Evolutionary conservation across 2,329 filamentous ascomycete species (phyloP).

Genomic region (Monosporascus sp.): DNA sequence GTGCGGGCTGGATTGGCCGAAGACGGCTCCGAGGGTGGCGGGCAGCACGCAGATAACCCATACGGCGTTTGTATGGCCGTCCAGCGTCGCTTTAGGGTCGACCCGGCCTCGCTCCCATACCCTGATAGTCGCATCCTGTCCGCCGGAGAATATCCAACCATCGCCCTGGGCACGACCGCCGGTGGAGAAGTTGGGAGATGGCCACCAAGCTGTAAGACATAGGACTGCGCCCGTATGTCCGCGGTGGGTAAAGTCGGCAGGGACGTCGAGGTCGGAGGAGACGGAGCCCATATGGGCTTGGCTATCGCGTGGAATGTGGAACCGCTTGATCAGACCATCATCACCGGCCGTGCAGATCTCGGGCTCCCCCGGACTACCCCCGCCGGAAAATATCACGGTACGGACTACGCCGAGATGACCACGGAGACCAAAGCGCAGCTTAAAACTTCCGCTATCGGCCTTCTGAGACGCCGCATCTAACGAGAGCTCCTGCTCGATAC

Average conservation of each 20-base stretch:
- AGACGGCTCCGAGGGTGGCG: slow-evolving; percentile 72
- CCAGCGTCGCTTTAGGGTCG: slow-evolving; percentile 89
- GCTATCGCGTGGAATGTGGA: slow-evolving; percentile 86
- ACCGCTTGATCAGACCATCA: slow-evolving; percentile 92
- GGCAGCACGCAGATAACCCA: slow-evolving; percentile 94
- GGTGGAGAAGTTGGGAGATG: slow-evolving; percentile 82
- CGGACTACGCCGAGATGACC: slow-evolving; percentile 93
- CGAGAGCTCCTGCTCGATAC: slow-evolving; percentile 61
- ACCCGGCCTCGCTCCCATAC: slow-evolving; percentile 95
- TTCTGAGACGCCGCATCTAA: slow-evolving; percentile 48
- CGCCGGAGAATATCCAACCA: slow-evolving; percentile 97
- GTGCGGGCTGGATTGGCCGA: slow-evolving; percentile 69
- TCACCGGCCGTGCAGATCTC: slow-evolving; percentile 96
- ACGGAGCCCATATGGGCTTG: slow-evolving; percentile 44
- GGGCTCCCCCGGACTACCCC: slow-evolving; percentile 89
- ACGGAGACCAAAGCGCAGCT: slow-evolving; percentile 84
- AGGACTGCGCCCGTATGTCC: slow-evolving; percentile 91
- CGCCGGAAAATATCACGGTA: slow-evolving; percentile 93
- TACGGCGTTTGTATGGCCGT: slow-evolving; percentile 91
- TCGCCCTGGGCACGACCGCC: slow-evolving; percentile 85
- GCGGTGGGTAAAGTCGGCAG: slow-evolving; percentile 90
- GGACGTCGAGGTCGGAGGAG: slow-evolving; percentile 80
- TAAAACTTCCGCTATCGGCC: slow-evolving; percentile 74
- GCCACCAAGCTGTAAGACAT: slow-evolving; percentile 79
- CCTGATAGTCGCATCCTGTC: slow-evolving; percentile 85